Evolutionary conservation across 495 filamentous ascomycete genomes (phyloP).

Genomic region (Elasticomyces elasticus): DNA sequence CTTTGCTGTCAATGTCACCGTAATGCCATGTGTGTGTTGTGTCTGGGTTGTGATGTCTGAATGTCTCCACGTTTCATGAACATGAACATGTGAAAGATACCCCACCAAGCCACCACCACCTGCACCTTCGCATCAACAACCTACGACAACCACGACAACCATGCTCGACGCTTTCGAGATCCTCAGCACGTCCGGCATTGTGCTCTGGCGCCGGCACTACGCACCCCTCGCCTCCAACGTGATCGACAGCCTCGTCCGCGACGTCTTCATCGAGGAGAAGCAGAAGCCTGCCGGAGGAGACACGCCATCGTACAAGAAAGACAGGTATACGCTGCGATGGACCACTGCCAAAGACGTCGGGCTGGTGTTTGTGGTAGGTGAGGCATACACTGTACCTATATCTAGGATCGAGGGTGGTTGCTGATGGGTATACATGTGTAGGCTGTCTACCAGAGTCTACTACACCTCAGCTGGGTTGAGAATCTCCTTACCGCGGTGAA

Average conservation of each 20-base stretch:
- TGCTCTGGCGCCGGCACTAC: conserved; percentile 89
- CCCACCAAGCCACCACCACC: background rate
- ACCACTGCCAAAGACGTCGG: conserved; percentile 81
- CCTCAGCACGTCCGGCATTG: conserved; percentile 86
- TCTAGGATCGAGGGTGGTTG: background rate
- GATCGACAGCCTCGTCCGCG: conserved; percentile 87
- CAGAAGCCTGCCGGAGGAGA: conserved; percentile 51
- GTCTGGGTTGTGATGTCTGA: background rate
- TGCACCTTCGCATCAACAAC: background rate
- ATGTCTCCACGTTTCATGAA: conserved; percentile 5
- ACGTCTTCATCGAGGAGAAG: conserved; percentile 94
- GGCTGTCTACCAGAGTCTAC: conserved; percentile 92
- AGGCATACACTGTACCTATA: conserved; percentile 20
- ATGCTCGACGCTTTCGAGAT: conserved; percentile 98
- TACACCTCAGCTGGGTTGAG: conserved; percentile 95
- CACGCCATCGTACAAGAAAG: conserved; percentile 72
- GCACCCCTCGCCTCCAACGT: conserved; percentile 66
- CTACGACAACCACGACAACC: background rate
- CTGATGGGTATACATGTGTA: conserved; percentile 28
- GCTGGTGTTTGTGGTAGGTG: conserved; percentile 80
- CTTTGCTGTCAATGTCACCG: background rate
- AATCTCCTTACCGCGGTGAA: conserved; percentile 90
- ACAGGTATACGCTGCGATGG: conserved; percentile 94
- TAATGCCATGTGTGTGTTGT: background rate
- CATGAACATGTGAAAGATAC: conserved; percentile 10